Base-by-base conservation (phyloP, 2,329 filamentous ascomycete species). In the Achaetomium macrosporum region DNA sequence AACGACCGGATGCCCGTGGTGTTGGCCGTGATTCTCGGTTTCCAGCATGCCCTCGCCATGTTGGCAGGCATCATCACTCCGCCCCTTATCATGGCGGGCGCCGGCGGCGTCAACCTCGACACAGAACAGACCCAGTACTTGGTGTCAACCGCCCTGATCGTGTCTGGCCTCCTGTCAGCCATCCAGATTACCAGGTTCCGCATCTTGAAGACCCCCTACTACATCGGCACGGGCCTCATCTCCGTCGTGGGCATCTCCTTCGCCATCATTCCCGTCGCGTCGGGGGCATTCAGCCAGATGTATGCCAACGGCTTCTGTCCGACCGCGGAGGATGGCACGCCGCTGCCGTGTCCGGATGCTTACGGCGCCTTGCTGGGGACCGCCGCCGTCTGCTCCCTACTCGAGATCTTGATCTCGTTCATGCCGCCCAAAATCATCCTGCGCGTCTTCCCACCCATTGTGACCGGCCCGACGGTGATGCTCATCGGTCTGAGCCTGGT, bases 1-100 rank as follows among this genome's bases (percentile, higher is more conserved):
- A 79, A 92, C 61, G 87, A 91, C 68, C 73, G 72, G 51, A 88
- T 93, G 78, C 88, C 88, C 4, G 79, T 92, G 9, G 64, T 91
- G 8, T 73, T 93, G 16, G 86, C 84, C 10, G 66, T 91, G 3
- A 73, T 93, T 1, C 78, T 93, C 2, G 88, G 88, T 16, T 81
- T 93, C 48, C 88, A 93, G 63, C 88, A 93, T 66, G 77, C 88
- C 1, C 73, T 93, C 40, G 82, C 87, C 52, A 91, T 93, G 87
- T 68, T 87, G 55, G 84, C 83, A 11, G 82, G 82, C 35, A 77
- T 91, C 60, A 90, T 93, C 55, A 87, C 87, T 2, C 88, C 88
- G 35, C 87, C 88, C 1, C 80, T 93, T 50, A 84, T 91, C 56
- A 79, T 93, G 54, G 70, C 81, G 2, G 76, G 78, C 15, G 68